Percentiles rank a stretch among this genome's conserved stretches.
Conservation (phyloP, 2,329 filamentous ascomycete genomes). For the Corinectria fuckeliana region DNA sequence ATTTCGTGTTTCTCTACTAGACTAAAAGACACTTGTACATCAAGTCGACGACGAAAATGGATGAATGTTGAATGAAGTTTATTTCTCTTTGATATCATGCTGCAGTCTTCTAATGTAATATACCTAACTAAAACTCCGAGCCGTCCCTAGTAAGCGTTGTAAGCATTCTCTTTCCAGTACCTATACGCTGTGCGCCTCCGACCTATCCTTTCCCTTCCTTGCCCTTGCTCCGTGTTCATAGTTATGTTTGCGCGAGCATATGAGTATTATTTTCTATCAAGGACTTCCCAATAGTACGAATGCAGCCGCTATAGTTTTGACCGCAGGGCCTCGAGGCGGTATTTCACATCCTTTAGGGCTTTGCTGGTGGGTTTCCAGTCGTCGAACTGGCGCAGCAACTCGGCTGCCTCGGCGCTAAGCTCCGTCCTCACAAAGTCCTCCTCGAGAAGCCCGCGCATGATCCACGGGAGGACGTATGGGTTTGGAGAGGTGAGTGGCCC, state of each 20-base stretch:
- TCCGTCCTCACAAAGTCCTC: slow-evolving; percentile 89
- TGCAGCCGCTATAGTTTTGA: slow-evolving; percentile 68
- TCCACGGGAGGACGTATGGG: slow-evolving; percentile 92
- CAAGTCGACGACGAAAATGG: neutral
- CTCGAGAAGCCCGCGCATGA: slow-evolving; percentile 90
- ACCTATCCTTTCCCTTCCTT: neutral
- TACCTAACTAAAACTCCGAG: slow-evolving; percentile 11
- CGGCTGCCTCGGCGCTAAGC: slow-evolving; percentile 75
- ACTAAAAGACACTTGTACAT: slow-evolving; percentile 23
- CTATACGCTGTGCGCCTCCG: slow-evolving; percentile 8
- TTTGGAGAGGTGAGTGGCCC: slow-evolving; percentile 64
- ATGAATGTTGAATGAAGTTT: neutral
- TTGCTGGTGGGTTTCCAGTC: slow-evolving; percentile 92
- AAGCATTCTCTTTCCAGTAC: slow-evolving; percentile 4
- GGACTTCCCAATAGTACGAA: neutral
- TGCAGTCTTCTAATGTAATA: neutral
- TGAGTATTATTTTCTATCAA: neutral
- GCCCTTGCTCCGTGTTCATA: neutral
- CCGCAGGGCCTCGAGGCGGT: slow-evolving; percentile 86
- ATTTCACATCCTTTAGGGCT: slow-evolving; percentile 94
- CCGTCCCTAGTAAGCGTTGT: neutral
- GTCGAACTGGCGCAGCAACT: slow-evolving; percentile 87
- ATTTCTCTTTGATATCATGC: neutral
- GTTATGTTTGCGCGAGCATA: slow-evolving; percentile 3
- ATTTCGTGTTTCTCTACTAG: slow-evolving; percentile 27